Evolutionary conservation across 305 asterid genomes (phyloP).

Genomic region (Fraxinus ornus): DNA sequence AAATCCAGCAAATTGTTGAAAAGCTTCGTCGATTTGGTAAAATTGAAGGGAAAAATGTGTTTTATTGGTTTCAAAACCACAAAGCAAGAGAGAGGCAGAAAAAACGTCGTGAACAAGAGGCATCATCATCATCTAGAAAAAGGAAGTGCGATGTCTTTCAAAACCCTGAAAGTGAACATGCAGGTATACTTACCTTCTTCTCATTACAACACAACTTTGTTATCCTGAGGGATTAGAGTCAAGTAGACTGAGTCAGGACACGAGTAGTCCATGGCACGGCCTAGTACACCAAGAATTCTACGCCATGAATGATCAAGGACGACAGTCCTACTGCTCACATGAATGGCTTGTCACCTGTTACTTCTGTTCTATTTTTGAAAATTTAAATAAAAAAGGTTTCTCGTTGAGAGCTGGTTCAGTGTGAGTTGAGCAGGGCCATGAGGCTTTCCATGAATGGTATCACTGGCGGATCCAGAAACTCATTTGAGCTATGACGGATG

Average conservation of each 20-base stretch:
- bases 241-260: background rate
- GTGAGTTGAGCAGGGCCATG: background rate
- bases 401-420: background rate
- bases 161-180: constrained; percentile 1
- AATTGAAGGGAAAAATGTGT: constrained; percentile 80
- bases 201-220: background rate
- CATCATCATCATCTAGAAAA: background rate
- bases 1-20: constrained; percentile 67
- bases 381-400: no score
- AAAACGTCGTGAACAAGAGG: constrained; percentile 46
- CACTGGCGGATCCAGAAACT: no score
- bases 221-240: background rate
- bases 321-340: background rate
- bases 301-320: background rate
- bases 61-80: constrained; percentile 88
- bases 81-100: constrained; percentile 81
- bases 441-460: background rate
- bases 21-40: constrained; percentile 66
- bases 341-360: background rate
- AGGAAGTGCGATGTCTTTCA: constrained; percentile 8
- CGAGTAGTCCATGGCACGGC: background rate
- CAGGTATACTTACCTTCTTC: constrained; percentile 21
- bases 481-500: no score
- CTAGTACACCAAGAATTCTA: background rate
- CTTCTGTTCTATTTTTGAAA: background rate